Percentiles rank a stretch among this genome's conserved stretches.
phyloP scores from a whole-genome alignment of 192 early-diverging fungal genomes.

The Coemansia sp. region DNA sequence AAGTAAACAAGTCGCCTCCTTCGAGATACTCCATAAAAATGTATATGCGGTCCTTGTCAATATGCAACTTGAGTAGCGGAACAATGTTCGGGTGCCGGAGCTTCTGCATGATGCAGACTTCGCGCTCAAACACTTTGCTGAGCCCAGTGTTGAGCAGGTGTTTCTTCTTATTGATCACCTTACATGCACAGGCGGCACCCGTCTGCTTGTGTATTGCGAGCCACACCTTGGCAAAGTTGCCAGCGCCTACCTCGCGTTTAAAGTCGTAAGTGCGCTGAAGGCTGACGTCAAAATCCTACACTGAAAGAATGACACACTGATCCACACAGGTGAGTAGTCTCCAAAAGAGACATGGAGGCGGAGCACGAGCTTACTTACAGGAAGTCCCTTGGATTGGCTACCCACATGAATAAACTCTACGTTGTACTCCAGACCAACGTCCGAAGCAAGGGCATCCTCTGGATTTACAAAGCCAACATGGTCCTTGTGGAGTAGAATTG shows the following conservation, averaged over 20 bases:
- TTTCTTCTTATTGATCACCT: constrained; percentile 47
- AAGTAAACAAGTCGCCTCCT: constrained; percentile 48
- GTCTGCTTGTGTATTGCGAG: constrained; percentile 48
- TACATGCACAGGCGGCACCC: constrained; percentile 45
- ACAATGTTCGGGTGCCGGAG: constrained; percentile 43
- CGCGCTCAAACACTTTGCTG: constrained; percentile 46
- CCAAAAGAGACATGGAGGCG: neutral
- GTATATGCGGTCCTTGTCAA: constrained; percentile 45
- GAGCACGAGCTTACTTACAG: constrained; percentile 1
- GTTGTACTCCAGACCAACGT: constrained; percentile 45
- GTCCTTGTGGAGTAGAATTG: constrained; percentile 48
- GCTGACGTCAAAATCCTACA: constrained; percentile 22
- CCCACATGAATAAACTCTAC: constrained; percentile 20
- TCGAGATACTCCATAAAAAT: constrained; percentile 54
- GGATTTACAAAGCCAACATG: constrained; percentile 30
- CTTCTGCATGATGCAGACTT: constrained; percentile 44
- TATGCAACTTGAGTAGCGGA: constrained; percentile 39
- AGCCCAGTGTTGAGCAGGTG: constrained; percentile 44
- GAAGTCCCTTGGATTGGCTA: constrained; percentile 4
- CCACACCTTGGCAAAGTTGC: constrained; percentile 55
- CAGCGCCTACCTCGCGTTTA: constrained; percentile 46
- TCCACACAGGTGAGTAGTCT: neutral
- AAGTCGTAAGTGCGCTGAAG: constrained; percentile 45
- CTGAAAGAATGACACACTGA: neutral
- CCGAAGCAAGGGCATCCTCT: constrained; percentile 23